phyloP scores from a whole-genome alignment of 2,329 filamentous ascomycete species.

The Podosphaera fusca region DNA sequence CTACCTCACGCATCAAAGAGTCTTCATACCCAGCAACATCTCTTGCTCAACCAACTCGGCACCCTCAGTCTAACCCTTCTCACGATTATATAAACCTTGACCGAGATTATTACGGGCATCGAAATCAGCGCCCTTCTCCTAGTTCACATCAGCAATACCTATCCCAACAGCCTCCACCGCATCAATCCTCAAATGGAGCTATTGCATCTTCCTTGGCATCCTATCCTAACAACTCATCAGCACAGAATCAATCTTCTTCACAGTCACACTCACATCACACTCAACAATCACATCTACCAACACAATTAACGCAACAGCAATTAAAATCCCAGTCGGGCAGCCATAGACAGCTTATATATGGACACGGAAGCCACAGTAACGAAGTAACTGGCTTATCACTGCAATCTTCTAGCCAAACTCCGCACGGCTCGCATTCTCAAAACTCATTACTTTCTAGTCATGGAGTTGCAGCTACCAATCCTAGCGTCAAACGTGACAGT shows the following conservation, averaged over 20 bases:
- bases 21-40: constrained; percentile 16
- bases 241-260: not conserved
- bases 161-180: constrained; percentile 10
- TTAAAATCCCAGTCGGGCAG: not conserved
- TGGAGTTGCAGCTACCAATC: not conserved
- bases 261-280: not conserved
- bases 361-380: not conserved
- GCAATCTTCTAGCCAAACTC: not conserved
- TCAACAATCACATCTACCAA: not conserved
- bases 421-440: not conserved
- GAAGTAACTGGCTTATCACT: not conserved
- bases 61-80: constrained; percentile 10
- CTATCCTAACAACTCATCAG: not conserved
- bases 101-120: constrained; percentile 13
- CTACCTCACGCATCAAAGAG: constrained; percentile 13
- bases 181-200: not conserved
- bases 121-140: constrained; percentile 8
- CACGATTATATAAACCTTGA: constrained; percentile 13
- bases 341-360: not conserved
- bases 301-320: not conserved
- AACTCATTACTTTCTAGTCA: not conserved
- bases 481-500: not conserved
- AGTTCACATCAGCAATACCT: constrained; percentile 10
- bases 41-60: constrained; percentile 7
- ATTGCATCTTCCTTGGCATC: not conserved